Evolutionary conservation across 148 eudicot genomes (phyloP).

Genomic region (Silene latifolia): DNA sequence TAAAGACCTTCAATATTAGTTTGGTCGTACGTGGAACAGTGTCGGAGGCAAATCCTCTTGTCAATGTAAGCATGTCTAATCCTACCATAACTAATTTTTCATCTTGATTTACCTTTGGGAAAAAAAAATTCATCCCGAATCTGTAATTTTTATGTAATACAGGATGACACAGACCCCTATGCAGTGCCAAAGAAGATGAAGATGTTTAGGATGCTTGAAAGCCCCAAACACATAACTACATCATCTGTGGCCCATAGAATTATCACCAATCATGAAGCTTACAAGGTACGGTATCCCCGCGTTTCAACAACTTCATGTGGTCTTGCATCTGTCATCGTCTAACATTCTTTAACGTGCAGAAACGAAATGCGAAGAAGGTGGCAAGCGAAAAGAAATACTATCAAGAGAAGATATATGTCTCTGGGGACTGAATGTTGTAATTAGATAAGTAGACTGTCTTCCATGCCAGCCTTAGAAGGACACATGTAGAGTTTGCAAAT

Average conservation of each 20-base stretch:
- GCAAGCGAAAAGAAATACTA: too few relatives aligned
- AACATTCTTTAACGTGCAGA: too few relatives aligned
- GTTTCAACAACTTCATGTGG: too few relatives aligned
- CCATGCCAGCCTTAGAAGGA: too few relatives aligned
- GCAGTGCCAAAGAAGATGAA: constrained; percentile 77
- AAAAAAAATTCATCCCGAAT: not conserved
- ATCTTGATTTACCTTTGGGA: not conserved
- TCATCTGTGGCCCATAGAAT: constrained; percentile 72
- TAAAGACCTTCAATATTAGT: constrained; percentile 71
- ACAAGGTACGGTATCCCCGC: constrained; percentile 36
- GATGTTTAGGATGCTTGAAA: constrained; percentile 58
- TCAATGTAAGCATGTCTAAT: constrained; percentile 42
- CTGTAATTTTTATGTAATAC: constrained; percentile 31
- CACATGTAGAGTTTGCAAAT: too few relatives aligned
- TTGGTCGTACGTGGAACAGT: constrained; percentile 81
- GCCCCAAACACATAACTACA: constrained; percentile 73
- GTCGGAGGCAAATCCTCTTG: constrained; percentile 56
- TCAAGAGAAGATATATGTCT: too few relatives aligned
- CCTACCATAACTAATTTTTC: not conserved
- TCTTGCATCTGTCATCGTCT: too few relatives aligned
- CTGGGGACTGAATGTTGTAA: too few relatives aligned
- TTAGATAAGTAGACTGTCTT: too few relatives aligned
- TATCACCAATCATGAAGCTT: constrained; percentile 67
- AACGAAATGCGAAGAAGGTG: too few relatives aligned
- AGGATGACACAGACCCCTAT: constrained; percentile 36